Conservation (phyloP, 768 basidiomycete genomes). For the Erythrobasidium yunnanense region DNA sequence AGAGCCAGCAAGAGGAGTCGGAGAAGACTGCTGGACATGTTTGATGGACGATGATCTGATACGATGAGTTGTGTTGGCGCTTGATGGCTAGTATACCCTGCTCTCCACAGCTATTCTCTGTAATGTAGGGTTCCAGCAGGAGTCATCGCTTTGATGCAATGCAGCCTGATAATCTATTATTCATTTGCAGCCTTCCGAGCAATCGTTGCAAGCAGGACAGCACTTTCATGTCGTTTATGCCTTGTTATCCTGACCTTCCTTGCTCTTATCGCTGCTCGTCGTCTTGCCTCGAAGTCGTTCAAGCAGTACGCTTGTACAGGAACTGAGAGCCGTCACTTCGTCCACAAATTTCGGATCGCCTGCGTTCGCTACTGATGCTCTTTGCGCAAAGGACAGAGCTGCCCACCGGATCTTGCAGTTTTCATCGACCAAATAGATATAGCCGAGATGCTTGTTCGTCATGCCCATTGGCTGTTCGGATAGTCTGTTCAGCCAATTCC, state of each 20-base stretch:
- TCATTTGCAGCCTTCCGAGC: too few relatives aligned
- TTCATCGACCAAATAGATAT: slow-evolving; percentile 80
- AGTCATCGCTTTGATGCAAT: too few relatives aligned
- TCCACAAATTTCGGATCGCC: slow-evolving; percentile 3
- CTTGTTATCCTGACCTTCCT: too few relatives aligned
- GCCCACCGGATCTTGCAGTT: slow-evolving; percentile 82
- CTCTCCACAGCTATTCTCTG: too few relatives aligned
- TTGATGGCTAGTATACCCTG: too few relatives aligned
- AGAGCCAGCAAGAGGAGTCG: neutral
- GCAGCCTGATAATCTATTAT: too few relatives aligned
- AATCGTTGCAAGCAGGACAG: too few relatives aligned
- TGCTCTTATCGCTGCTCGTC: too few relatives aligned
- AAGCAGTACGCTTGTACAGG: slow-evolving; percentile 24
- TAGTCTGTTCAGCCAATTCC: neutral
- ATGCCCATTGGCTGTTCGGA: slow-evolving; percentile 57
- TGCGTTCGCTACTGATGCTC: neutral
- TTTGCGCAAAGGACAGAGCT: slow-evolving; percentile 64
- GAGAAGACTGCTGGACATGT: neutral
- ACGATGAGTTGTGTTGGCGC: too few relatives aligned
- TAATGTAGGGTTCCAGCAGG: too few relatives aligned
- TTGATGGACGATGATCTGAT: too few relatives aligned
- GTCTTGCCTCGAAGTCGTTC: neutral
- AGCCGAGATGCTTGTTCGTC: slow-evolving; percentile 80
- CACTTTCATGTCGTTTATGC: too few relatives aligned
- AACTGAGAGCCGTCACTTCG: slow-evolving; percentile 5